Base-by-base conservation (phyloP, 306 rosid genomes). In the Rosa chinensis region DNA sequence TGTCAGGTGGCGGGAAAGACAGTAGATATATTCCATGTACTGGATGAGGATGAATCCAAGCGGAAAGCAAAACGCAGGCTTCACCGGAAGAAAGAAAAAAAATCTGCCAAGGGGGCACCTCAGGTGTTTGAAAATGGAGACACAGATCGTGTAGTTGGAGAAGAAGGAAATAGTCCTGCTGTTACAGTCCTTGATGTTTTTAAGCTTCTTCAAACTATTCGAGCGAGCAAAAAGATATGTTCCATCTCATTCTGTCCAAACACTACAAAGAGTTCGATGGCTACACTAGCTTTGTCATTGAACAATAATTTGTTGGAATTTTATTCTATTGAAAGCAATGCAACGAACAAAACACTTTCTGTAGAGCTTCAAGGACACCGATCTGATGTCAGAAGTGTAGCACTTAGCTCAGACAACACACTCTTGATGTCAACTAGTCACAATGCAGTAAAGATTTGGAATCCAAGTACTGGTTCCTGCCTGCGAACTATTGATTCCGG, bases 341-440 rank as follows among this genome's bases (percentile, higher is more conserved):
- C 87, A 64, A 53, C 81, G 63, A 80, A 80, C 66, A 89, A 89
- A 84, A 70, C 88, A 73, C 95, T 86, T 81, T 84, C 80, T 69
- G 79, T 95, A 70, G 97, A 92, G 81, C 98, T 95, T 76, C 98
- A 91, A 67, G 99, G 99, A 52, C 97, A 95, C 74, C 96, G 97
- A 56, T 91, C 99, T 61, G 96, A 89, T 84, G 85, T 95, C 73
- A 88, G 97, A 84, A 92, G 99, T 86, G 89, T 92, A 49, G 76
- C 97, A 3, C 99, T 95, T 74, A 92, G 98, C 84, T 91, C 96
- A 2, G 99, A 95, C 84, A 95, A 88, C 82, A 74, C 88, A 48
- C 88, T 92, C 84, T 86, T 95, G 86, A 84, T 95, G 95, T 95
- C 99, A 82, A 95, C 98, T 66, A 95, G 99, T 88, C 98, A 95